Evolutionary conservation across 345 rosid genomes (phyloP).

Genomic region (Geranium rotundifolium): DNA sequence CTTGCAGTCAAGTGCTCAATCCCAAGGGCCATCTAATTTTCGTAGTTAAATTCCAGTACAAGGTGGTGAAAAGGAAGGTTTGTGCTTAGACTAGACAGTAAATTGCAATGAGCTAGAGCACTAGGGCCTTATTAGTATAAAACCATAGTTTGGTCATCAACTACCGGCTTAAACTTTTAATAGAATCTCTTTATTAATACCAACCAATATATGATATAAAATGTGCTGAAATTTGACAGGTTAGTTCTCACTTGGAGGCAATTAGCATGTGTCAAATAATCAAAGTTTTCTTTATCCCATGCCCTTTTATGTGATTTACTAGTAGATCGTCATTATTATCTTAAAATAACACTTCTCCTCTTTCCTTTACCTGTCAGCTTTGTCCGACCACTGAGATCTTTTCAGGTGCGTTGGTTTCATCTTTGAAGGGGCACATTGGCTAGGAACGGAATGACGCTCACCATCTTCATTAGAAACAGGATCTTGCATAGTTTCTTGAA

Average conservation of each 20-base stretch:
- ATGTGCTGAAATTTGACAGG: neutral
- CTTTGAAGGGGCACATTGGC: slow-evolving; percentile 31
- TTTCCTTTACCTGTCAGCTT: slow-evolving; percentile 60
- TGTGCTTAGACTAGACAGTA: too few species aligned
- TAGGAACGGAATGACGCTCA: slow-evolving; percentile 29
- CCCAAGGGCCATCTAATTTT: too few species aligned
- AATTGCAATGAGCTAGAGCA: too few species aligned
- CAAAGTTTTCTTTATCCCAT: neutral
- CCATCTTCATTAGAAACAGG: slow-evolving; percentile 30
- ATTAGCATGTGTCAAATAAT: neutral
- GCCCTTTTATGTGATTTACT: neutral
- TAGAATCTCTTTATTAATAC: neutral
- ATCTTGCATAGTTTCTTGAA: slow-evolving; percentile 22
- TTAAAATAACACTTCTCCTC: too few species aligned
- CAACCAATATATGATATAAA: neutral
- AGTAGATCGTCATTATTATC: too few species aligned
- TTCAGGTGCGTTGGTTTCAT: slow-evolving; percentile 33
- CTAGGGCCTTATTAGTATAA: too few species aligned
- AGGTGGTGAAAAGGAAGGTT: too few species aligned
- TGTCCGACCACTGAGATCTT: slow-evolving; percentile 82
- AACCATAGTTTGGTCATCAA: neutral
- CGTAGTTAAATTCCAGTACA: too few species aligned
- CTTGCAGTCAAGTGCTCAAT: too few species aligned
- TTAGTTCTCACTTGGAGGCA: neutral
- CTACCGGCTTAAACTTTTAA: neutral